Evolutionary conservation across 306 rosid genomes (phyloP).

Genomic region (Begonia masoniana): DNA sequence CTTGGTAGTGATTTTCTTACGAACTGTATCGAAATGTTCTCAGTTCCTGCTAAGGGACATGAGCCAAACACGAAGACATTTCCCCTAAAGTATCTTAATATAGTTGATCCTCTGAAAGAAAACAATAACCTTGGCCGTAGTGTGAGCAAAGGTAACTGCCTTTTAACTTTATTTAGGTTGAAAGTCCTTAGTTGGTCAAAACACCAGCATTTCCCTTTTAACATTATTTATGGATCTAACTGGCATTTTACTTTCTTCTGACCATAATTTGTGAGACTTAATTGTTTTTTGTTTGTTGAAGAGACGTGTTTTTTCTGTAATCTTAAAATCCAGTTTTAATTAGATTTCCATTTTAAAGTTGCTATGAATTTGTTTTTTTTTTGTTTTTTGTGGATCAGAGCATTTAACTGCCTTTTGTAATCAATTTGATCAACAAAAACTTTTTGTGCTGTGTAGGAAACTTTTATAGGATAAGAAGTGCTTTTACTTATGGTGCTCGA

Average conservation of each 20-base stretch:
- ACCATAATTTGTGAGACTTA: too few species aligned
- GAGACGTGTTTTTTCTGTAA: too few species aligned
- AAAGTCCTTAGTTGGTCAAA: too few species aligned
- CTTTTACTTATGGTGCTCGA: conserved; percentile 76
- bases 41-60: conserved; percentile 45
- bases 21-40: conserved; percentile 50
- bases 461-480: conserved; percentile 75
- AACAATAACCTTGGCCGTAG: conserved; percentile 95
- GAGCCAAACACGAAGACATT: conserved; percentile 42
- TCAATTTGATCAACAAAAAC: neutral
- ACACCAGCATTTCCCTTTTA: too few species aligned
- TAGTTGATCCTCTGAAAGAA: conserved; percentile 82
- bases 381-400: neutral
- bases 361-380: neutral
- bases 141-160: conserved; percentile 54
- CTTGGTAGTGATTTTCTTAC: conserved; percentile 59
- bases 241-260: too few species aligned
- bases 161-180: too few species aligned
- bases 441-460: conserved; percentile 31
- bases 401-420: neutral
- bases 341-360: too few species aligned
- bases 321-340: too few species aligned
- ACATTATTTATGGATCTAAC: too few species aligned
- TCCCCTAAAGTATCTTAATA: conserved; percentile 66
- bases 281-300: too few species aligned